A percentile compares a stretch with the other conserved stretches of the same genome.
phyloP scores from a whole-genome alignment of 805 yeast species.

The Blastobotrys parvus region DNA sequence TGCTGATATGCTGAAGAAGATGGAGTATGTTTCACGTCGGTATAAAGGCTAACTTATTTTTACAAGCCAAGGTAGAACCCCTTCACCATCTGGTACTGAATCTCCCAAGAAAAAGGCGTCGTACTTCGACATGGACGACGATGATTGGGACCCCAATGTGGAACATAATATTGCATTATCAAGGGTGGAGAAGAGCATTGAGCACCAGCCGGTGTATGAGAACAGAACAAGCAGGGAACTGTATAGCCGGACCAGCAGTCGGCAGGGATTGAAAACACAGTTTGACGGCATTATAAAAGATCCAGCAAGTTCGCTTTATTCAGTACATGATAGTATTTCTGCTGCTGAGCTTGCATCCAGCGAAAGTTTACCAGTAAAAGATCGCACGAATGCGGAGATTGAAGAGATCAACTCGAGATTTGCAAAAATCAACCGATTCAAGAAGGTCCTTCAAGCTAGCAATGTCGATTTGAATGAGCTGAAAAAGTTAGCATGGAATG shows the following conservation, averaged over 20 bases:
- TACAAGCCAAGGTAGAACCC: neutral
- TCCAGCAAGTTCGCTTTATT: slow-evolving; percentile 24
- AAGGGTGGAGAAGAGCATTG: slow-evolving; percentile 17
- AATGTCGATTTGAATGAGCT: slow-evolving; percentile 61
- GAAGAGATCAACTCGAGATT: slow-evolving; percentile 52
- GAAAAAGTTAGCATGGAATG: slow-evolving; percentile 85
- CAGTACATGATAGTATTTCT: slow-evolving; percentile 15
- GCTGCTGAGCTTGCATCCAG: slow-evolving; percentile 15
- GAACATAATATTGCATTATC: slow-evolving; percentile 26
- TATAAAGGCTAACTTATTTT: neutral
- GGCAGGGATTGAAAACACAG: slow-evolving; percentile 15
- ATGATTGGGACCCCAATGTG: slow-evolving; percentile 86
- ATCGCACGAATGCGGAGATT: slow-evolving; percentile 36
- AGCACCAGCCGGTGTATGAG: slow-evolving; percentile 17
- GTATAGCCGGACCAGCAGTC: slow-evolving; percentile 1
- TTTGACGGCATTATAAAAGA: slow-evolving; percentile 19
- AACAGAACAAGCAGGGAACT: slow-evolving; percentile 5
- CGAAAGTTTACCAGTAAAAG: slow-evolving; percentile 13
- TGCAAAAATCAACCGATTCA: slow-evolving; percentile 59
- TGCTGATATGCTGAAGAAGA: slow-evolving; percentile 29
- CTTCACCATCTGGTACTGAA: slow-evolving; percentile 17
- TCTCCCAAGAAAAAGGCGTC: slow-evolving; percentile 11
- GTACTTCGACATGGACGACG: slow-evolving; percentile 79
- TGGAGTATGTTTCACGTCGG: neutral
- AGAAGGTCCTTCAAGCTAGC: slow-evolving; percentile 44